A percentile compares a stretch with the other conserved stretches of the same genome.
phyloP scores from a whole-genome alignment of 2,329 filamentous ascomycete species.

The Cercospora sesami region DNA sequence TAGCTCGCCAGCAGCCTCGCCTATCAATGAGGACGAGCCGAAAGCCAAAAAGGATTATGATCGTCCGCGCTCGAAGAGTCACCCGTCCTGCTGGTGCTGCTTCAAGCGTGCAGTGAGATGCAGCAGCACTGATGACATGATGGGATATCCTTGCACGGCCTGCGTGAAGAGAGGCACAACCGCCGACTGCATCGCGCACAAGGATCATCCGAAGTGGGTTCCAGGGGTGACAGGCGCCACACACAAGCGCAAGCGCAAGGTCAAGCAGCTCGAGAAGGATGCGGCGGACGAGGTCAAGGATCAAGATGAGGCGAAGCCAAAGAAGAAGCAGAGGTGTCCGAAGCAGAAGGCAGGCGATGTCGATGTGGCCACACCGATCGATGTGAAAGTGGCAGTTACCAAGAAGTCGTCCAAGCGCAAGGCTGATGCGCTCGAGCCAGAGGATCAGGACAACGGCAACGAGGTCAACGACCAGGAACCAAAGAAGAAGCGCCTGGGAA shows the following conservation, averaged over 20 bases:
- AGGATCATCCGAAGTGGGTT: not conserved
- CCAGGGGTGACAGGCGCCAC: conserved; percentile 1
- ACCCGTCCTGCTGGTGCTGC: not conserved
- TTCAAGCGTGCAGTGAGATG: not conserved
- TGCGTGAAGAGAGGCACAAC: not conserved
- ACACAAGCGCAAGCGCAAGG: not conserved
- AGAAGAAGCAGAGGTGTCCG: not conserved
- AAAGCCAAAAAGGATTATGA: not conserved
- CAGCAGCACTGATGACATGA: not conserved
- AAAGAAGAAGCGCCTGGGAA: not conserved
- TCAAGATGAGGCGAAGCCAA: not conserved
- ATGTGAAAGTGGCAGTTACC: not conserved
- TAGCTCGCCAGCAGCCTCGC: not conserved
- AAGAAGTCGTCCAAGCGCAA: not conserved
- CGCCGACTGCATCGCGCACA: not conserved
- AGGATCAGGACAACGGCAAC: not conserved
- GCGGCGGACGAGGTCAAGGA: not conserved
- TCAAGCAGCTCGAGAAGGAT: not conserved
- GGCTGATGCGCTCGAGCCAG: not conserved
- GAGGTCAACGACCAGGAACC: not conserved
- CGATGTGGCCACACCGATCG: not conserved
- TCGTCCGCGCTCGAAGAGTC: not conserved
- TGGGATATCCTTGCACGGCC: not conserved
- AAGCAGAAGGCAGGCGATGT: not conserved
- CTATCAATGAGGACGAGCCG: not conserved